These are phyloP conservation scores for Lasiosphaeria ovina DNA, from an alignment of 495 filamentous ascomycete species.

Conservation along the genomic window DNA sequence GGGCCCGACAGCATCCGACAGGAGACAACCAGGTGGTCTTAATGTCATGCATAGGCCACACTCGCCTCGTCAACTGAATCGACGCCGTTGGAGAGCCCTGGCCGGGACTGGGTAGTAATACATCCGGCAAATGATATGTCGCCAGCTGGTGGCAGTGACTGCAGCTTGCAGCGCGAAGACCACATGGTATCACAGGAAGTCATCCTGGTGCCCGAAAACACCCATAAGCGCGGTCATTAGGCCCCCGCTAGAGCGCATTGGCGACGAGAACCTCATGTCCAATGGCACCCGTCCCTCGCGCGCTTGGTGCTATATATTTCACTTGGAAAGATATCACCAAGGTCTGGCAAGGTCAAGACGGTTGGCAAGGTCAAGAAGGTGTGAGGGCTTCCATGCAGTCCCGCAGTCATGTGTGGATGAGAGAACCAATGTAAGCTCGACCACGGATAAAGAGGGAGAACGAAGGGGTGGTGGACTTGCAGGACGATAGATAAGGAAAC, in stretches of 20 bases:
- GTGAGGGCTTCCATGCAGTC: conserved; percentile 9
- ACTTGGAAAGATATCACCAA: conserved; percentile 5
- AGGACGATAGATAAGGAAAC: conserved; percentile 12
- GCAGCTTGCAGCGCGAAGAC: conserved; percentile 5
- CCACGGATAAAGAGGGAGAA: background rate
- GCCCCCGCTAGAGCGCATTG: conserved; percentile 6
- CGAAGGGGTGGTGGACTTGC: conserved; percentile 7
- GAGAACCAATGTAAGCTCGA: conserved; percentile 1
- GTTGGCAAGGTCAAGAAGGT: conserved; percentile 14
- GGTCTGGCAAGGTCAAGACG: conserved; percentile 9
- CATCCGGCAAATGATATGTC: conserved; percentile 16
- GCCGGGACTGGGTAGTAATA: background rate
- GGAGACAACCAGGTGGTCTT: conserved; percentile 5
- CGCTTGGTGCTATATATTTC: conserved; percentile 10
- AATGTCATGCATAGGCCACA: conserved; percentile 17
- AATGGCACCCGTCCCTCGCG: conserved; percentile 11
- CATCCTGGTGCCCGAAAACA: conserved; percentile 8
- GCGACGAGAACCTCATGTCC: conserved; percentile 9
- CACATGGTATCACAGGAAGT: background rate
- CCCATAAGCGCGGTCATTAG: conserved; percentile 15
- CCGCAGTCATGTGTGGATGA: conserved; percentile 4
- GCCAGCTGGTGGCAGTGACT: conserved; percentile 17
- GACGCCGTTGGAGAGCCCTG: background rate
- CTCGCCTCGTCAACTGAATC: conserved; percentile 8
- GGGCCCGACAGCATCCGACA: background rate